A percentile compares a stretch with the other conserved stretches of the same genome.
phyloP scores from a whole-genome alignment of 1,284 basidiomycete genomes.

The Rhizoctonia solani region DNA sequence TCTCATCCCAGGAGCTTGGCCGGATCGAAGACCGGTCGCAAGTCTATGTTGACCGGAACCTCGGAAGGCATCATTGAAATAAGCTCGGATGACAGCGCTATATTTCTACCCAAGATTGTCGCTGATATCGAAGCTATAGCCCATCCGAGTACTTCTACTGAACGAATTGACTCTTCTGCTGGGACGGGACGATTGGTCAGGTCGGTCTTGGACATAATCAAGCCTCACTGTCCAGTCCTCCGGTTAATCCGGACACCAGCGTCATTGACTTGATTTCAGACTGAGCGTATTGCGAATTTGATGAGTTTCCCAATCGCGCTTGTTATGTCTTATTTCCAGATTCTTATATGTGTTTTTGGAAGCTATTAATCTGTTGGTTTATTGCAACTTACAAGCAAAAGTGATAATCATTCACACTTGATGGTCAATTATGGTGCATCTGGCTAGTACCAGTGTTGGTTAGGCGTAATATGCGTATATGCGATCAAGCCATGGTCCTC shows the following conservation, averaged over 20 bases:
- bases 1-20: neutral
- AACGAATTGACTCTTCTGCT: neutral
- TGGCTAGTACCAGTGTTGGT: no score
- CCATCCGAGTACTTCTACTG: neutral
- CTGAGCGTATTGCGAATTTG: neutral
- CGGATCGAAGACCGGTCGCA: neutral
- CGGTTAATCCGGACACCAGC: constrained; percentile 4
- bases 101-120: neutral
- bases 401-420: no score
- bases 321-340: neutral
- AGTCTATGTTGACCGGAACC: neutral
- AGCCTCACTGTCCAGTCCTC: neutral
- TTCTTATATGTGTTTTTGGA: neutral
- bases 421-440: no score
- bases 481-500: no score
- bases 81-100: constrained; percentile 23
- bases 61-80: constrained; percentile 9
- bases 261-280: constrained; percentile 30
- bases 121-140: neutral
- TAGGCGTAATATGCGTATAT: no score
- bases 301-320: no score
- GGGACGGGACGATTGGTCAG: neutral
- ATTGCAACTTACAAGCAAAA: no score
- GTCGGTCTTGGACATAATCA: neutral
- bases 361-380: no score